Conservation (phyloP, 768 basidiomycete genomes). For the Agaricus blazei region DNA sequence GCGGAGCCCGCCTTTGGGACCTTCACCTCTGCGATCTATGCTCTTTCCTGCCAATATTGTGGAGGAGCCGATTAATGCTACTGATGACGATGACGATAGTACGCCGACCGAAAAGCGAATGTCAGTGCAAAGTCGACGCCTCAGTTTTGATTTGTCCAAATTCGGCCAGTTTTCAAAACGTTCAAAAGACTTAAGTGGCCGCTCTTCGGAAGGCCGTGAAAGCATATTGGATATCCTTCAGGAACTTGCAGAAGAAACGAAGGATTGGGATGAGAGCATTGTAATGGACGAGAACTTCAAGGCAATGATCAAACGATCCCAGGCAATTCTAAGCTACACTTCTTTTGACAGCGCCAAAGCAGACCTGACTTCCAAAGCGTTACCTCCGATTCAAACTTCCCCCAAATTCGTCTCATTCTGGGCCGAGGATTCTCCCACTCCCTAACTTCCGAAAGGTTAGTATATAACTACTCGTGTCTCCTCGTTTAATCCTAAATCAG, state of each 20-base stretch:
- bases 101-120: not conserved
- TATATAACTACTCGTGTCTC: not conserved
- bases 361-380: not conserved
- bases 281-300: slow-evolving; percentile 45
- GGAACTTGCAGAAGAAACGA: slow-evolving; percentile 46
- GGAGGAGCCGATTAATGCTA: slow-evolving; percentile 15
- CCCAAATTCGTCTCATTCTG: not conserved
- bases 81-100: not conserved
- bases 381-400: not conserved
- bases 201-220: slow-evolving; percentile 14
- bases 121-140: not conserved
- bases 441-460: not conserved
- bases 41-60: slow-evolving; percentile 30
- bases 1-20: slow-evolving; percentile 35
- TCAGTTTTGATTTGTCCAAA: not conserved
- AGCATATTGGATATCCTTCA: slow-evolving; percentile 37
- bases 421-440: not conserved
- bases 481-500: not conserved
- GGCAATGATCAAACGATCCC: slow-evolving; percentile 33
- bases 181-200: not conserved
- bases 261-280: slow-evolving; percentile 44
- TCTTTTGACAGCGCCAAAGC: slow-evolving; percentile 3
- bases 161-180: not conserved
- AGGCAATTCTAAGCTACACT: slow-evolving; percentile 1
- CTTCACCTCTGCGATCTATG: slow-evolving; percentile 43